These are phyloP conservation scores for Dipteronia sinensis DNA, from an alignment of 345 rosid genomes.

Conservation along the genomic window DNA sequence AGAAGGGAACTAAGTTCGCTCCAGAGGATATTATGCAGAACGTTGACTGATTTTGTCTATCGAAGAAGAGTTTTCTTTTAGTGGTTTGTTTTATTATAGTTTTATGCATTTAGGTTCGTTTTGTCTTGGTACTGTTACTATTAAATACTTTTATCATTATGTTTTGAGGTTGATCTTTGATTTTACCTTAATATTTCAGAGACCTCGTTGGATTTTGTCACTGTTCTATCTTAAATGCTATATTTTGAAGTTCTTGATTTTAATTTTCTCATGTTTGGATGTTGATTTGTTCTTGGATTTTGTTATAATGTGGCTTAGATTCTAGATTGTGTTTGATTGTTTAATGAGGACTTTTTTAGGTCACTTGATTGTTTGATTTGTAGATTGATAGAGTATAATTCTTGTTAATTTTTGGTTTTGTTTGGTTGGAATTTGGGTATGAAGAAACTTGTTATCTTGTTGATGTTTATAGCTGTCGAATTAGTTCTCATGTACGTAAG, in stretches of 20 bases:
- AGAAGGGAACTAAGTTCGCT: conserved; percentile 76
- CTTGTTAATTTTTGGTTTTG: too few relatives aligned
- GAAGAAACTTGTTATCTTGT: too few relatives aligned
- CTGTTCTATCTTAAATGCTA: conserved; percentile 6
- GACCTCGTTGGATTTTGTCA: conserved; percentile 5
- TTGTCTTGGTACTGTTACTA: conserved; percentile 6
- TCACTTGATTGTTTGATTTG: too few relatives aligned
- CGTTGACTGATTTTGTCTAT: conserved; percentile 44
- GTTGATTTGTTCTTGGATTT: not conserved
- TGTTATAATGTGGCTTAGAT: too few relatives aligned
- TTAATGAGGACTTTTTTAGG: not conserved
- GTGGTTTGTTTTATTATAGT: not conserved
- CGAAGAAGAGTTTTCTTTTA: not conserved
- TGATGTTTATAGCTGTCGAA: too few relatives aligned
- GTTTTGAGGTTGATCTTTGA: not conserved
- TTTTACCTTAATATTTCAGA: not conserved
- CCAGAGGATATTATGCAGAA: conserved; percentile 82
- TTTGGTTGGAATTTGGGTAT: too few relatives aligned
- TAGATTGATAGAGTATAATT: too few relatives aligned
- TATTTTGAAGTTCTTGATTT: conserved; percentile 10
- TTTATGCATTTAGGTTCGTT: conserved; percentile 11
- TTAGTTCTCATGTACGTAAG: too few relatives aligned
- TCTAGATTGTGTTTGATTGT: not conserved
- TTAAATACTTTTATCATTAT: not conserved
- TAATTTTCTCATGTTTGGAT: not conserved